These are phyloP conservation scores for Umbelopsis ramanniana DNA, from an alignment of 192 early-diverging fungal species.

Conservation along the genomic window DNA sequence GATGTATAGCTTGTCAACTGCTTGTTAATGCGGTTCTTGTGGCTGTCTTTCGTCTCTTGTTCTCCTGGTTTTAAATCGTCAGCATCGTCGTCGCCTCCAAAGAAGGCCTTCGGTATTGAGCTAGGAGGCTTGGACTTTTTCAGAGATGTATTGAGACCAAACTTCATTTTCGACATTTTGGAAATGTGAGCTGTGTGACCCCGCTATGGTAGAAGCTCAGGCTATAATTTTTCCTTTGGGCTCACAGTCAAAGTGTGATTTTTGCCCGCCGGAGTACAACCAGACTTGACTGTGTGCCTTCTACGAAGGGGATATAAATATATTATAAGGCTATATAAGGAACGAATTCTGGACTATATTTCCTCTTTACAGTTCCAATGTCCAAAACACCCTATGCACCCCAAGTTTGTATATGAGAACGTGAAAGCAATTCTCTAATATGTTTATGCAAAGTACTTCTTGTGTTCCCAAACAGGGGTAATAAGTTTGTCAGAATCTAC, in stretches of 20 bases:
- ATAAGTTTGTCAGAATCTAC: slow-evolving; percentile 35
- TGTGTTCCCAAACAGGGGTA: slow-evolving; percentile 46
- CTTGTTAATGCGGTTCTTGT: slow-evolving; percentile 24
- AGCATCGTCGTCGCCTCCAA: slow-evolving; percentile 24
- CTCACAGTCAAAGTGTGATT: no score
- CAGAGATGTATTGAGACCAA: slow-evolving; percentile 27
- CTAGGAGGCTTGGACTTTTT: slow-evolving; percentile 15
- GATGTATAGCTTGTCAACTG: slow-evolving; percentile 21
- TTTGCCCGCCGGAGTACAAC: no score
- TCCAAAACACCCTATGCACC: background rate
- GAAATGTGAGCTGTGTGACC: background rate
- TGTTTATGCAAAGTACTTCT: slow-evolving; percentile 19
- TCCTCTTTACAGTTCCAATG: background rate
- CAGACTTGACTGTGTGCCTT: no score
- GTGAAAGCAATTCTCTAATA: background rate
- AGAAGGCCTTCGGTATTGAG: background rate
- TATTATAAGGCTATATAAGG: no score
- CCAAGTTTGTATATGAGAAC: background rate
- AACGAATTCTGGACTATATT: background rate
- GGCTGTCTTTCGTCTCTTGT: slow-evolving; percentile 17
- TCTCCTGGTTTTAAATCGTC: background rate
- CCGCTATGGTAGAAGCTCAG: no score
- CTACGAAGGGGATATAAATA: no score
- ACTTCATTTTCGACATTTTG: slow-evolving; percentile 27
- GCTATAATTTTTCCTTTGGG: no score